phyloP scores from a whole-genome alignment of 2,329 filamentous ascomycete genomes.

The Proliferodiscus dingleyae region DNA sequence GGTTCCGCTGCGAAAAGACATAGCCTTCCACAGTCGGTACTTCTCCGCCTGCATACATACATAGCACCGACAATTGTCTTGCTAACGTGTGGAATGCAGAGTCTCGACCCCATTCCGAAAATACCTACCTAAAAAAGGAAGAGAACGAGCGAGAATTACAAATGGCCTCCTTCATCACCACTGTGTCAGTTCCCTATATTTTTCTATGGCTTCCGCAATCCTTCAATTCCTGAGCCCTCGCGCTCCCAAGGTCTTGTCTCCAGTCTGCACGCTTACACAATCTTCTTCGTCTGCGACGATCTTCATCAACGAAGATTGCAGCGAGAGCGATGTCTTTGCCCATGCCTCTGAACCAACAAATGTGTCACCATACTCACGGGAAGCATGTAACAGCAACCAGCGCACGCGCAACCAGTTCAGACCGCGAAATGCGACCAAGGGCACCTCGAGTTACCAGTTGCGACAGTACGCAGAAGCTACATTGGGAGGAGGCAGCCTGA shows the following conservation, averaged over 20 bases:
- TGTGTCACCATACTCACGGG: conserved; percentile 35
- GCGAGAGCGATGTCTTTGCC: conserved; percentile 32
- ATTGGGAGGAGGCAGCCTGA: conserved; percentile 85
- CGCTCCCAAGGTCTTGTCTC: conserved; percentile 17
- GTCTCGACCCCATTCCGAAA: conserved; percentile 4
- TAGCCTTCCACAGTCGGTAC: too few species aligned
- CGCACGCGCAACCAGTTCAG: conserved; percentile 88
- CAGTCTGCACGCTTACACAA: conserved; percentile 26
- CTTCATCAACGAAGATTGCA: conserved; percentile 6
- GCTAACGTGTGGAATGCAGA: conserved; percentile 29
- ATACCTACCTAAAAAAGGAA: conserved; percentile 27
- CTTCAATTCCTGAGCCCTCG: conserved; percentile 30
- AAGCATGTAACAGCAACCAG: conserved; percentile 59
- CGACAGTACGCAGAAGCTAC: conserved; percentile 98
- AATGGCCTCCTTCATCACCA: conserved; percentile 80
- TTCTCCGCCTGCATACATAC: too few species aligned
- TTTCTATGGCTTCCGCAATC: conserved; percentile 32
- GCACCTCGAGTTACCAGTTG: conserved; percentile 86
- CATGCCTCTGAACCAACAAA: conserved; percentile 35
- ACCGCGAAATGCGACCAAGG: conserved; percentile 77
- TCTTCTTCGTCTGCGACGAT: conserved; percentile 28
- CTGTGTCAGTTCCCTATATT: conserved; percentile 60
- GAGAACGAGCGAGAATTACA: too few species aligned
- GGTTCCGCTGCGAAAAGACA: too few species aligned
- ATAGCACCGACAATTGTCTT: too few species aligned